These are phyloP conservation scores for Cyberlindnera petersonii DNA, from an alignment of 805 yeast species.

Conservation along the genomic window DNA sequence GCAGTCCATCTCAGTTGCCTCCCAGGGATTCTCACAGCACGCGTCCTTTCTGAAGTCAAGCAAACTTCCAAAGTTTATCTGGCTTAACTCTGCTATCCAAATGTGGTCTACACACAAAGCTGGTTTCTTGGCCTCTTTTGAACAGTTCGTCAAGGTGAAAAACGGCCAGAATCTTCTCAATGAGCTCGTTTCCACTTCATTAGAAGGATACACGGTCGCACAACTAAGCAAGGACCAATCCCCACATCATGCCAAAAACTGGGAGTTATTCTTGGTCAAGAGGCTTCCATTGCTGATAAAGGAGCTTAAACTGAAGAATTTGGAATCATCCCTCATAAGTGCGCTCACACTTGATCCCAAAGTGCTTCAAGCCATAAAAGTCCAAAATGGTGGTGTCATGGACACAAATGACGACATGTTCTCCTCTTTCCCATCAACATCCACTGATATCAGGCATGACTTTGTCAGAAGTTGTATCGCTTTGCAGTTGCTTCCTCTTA, in stretches of 20 bases:
- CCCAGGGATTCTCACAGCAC: slow-evolving; percentile 12
- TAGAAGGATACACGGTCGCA: slow-evolving; percentile 41
- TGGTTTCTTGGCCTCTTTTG: slow-evolving; percentile 32
- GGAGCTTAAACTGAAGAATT: slow-evolving; percentile 28
- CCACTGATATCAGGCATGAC: slow-evolving; percentile 47
- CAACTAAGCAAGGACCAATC: slow-evolving; percentile 32
- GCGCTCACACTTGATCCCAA: slow-evolving; percentile 32
- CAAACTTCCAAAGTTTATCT: slow-evolving; percentile 27
- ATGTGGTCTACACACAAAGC: slow-evolving; percentile 33
- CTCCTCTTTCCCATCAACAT: slow-evolving; percentile 45
- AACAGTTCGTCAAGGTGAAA: slow-evolving; percentile 31
- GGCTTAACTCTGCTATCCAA: slow-evolving; percentile 35
- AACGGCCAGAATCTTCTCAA: slow-evolving; percentile 29
- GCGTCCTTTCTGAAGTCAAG: slow-evolving; percentile 22
- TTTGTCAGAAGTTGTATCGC: slow-evolving; percentile 44
- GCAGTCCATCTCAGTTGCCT: slow-evolving; percentile 9
- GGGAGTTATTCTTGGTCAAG: slow-evolving; percentile 44
- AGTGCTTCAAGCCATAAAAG: slow-evolving; percentile 28
- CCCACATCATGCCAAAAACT: slow-evolving; percentile 34
- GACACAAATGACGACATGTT: slow-evolving; percentile 41
- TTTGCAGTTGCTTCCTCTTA: slow-evolving; percentile 34
- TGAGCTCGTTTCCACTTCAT: slow-evolving; percentile 40
- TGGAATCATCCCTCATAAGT: slow-evolving; percentile 27
- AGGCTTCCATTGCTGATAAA: slow-evolving; percentile 43
- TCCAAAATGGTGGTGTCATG: slow-evolving; percentile 15